phyloP scores from a whole-genome alignment of 139 green algal species.

The Bryopsis sp. region DNA sequence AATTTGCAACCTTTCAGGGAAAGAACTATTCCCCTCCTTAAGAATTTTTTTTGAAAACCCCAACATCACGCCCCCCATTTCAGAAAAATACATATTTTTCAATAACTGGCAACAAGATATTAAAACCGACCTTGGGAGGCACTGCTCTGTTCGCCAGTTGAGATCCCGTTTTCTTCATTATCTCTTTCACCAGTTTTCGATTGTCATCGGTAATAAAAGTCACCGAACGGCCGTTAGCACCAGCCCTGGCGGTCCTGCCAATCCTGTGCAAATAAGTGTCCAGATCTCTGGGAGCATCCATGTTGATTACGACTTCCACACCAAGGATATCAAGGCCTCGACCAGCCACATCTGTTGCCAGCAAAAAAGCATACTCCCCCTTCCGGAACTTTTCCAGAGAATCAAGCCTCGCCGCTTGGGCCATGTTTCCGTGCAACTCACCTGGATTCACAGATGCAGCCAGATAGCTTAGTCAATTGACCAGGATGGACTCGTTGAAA shows the following conservation, averaged over 20 bases:
- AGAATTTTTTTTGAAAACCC: no score
- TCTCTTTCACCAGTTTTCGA: conserved; percentile 73
- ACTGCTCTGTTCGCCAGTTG: neutral
- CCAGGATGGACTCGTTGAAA: conserved; percentile 49
- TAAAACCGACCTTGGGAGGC: neutral
- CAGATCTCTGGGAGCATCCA: conserved; percentile 44
- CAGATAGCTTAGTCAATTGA: no score
- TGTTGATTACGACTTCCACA: conserved; percentile 80
- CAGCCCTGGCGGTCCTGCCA: conserved; percentile 87
- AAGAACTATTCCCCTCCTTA: no score
- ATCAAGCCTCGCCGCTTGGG: conserved; percentile 77
- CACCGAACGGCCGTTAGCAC: conserved; percentile 62
- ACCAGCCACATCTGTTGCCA: conserved; percentile 84
- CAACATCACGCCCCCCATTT: no score
- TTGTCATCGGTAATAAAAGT: conserved; percentile 81
- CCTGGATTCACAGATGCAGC: conserved; percentile 41
- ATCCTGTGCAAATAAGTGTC: conserved; percentile 80
- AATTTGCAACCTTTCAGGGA: no score
- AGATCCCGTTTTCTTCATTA: conserved; percentile 19
- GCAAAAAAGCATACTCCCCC: conserved; percentile 56
- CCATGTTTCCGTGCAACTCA: conserved; percentile 97
- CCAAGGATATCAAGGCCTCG: conserved; percentile 92
- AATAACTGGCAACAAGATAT: no score
- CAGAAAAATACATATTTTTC: no score
- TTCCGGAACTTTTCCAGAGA: conserved; percentile 71